Conservation (phyloP, 1,139 yeast species). For the Pichia sp. region DNA sequence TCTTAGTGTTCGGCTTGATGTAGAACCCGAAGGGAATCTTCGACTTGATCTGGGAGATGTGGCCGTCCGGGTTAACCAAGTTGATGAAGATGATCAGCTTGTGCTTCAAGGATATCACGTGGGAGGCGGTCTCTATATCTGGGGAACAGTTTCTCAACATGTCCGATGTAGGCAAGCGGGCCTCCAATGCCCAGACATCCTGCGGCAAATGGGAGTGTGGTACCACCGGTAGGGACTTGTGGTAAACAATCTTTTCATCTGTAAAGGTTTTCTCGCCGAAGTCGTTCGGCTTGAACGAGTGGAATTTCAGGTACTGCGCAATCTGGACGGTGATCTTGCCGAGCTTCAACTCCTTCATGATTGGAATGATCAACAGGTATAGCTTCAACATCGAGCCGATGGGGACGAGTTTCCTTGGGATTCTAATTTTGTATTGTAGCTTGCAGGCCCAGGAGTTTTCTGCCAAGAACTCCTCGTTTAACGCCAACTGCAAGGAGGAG, state of each 20-base stretch:
- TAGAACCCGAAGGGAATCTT: conserved; percentile 62
- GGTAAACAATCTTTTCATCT: conserved; percentile 38
- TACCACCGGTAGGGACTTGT: conserved; percentile 30
- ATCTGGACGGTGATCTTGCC: conserved; percentile 48
- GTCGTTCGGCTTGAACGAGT: conserved; percentile 30
- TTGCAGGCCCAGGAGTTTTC: conserved; percentile 63
- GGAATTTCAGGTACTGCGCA: conserved; percentile 47
- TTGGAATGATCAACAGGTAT: conserved; percentile 52
- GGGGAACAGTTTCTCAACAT: conserved; percentile 52
- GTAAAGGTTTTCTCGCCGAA: conserved; percentile 35
- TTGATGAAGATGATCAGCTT: conserved; percentile 51
- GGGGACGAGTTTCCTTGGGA: conserved; percentile 57
- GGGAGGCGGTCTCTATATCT: conserved; percentile 48
- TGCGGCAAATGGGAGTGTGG: conserved; percentile 34
- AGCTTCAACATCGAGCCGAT: conserved; percentile 55
- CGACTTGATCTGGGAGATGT: conserved; percentile 71
- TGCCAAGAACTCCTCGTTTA: conserved; percentile 46
- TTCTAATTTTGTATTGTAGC: conserved; percentile 56
- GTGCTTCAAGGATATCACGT: conserved; percentile 57
- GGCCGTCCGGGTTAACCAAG: conserved; percentile 59
- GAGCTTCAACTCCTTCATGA: conserved; percentile 50
- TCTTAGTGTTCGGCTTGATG: conserved; percentile 18
- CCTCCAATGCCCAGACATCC: conserved; percentile 51
- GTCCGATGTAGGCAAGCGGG: conserved; percentile 48
- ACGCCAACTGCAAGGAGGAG: conserved; percentile 16